Conservation (phyloP, 257 asterid genomes). For the Nicotiana tabacum region DNA sequence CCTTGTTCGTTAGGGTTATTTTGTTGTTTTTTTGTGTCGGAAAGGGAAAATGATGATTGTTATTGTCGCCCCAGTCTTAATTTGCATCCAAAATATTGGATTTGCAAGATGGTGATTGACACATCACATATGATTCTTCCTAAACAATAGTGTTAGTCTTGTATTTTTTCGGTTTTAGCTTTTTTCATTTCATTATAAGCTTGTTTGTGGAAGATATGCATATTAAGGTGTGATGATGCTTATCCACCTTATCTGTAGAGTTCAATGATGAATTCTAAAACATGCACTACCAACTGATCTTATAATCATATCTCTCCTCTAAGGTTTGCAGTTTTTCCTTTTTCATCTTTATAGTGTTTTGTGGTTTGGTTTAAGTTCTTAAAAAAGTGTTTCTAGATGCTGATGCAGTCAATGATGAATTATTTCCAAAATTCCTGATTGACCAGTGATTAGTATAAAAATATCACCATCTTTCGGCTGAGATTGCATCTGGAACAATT, state of each 20-base stretch:
- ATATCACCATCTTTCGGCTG: slow-evolving; percentile 88
- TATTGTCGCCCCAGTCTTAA: slow-evolving; percentile 52
- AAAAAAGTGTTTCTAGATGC: background rate
- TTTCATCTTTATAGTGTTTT: background rate
- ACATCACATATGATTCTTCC: slow-evolving; percentile 24
- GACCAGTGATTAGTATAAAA: slow-evolving; percentile 38
- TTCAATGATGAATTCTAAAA: slow-evolving; percentile 47
- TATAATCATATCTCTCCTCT: slow-evolving; percentile 9
- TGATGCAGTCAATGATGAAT: slow-evolving; percentile 51
- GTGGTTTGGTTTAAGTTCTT: background rate
- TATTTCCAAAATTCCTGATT: slow-evolving; percentile 25
- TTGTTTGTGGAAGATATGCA: background rate
- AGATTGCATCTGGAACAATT: slow-evolving; percentile 31
- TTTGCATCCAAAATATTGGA: slow-evolving; percentile 13
- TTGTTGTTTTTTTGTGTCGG: background rate
- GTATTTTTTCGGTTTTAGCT: background rate
- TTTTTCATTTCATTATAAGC: background rate
- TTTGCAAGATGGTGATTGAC: slow-evolving; percentile 43
- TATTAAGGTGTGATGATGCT: slow-evolving; percentile 29
- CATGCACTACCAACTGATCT: slow-evolving; percentile 96
- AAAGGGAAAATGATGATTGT: slow-evolving; percentile 26
- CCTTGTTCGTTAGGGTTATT: no score
- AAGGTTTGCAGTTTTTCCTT: background rate
- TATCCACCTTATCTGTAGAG: slow-evolving; percentile 48
- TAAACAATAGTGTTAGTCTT: background rate